A percentile compares a stretch with the other conserved stretches of the same genome.
phyloP scores from a whole-genome alignment of 2,329 filamentous ascomycete species.

The Westerdykella aurantiaca region DNA sequence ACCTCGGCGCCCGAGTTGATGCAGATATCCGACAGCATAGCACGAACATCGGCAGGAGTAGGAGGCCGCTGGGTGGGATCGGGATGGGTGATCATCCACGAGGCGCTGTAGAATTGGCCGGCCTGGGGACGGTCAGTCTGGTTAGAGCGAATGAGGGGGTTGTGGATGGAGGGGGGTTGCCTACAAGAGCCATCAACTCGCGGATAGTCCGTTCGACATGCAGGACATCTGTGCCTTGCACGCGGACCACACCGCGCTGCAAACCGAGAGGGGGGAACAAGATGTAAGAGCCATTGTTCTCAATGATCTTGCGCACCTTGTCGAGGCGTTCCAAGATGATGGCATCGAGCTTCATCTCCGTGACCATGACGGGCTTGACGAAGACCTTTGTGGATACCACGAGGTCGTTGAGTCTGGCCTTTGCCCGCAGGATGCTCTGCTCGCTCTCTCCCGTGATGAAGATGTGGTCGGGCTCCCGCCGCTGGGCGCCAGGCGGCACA shows the following conservation, averaged over 20 bases:
- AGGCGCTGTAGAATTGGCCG: constrained; percentile 94
- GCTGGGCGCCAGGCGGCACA: constrained; percentile 71
- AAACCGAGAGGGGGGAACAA: constrained; percentile 84
- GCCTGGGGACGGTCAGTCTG: constrained; percentile 51
- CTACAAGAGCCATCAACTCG: constrained; percentile 89
- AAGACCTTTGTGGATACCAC: constrained; percentile 67
- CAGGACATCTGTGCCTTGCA: constrained; percentile 88
- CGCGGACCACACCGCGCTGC: constrained; percentile 75
- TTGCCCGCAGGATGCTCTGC: constrained; percentile 80
- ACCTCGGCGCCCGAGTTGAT: constrained; percentile 94
- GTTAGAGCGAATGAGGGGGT: constrained; percentile 1
- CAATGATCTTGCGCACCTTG: constrained; percentile 96
- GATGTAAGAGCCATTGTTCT: constrained; percentile 92
- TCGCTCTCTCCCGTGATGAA: constrained; percentile 89
- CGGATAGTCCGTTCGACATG: constrained; percentile 92
- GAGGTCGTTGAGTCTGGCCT: constrained; percentile 84
- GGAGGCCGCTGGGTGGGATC: constrained; percentile 60
- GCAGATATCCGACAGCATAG: constrained; percentile 93
- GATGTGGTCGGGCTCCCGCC: constrained; percentile 81
- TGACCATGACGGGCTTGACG: constrained; percentile 87
- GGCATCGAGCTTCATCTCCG: constrained; percentile 88
- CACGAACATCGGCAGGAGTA: constrained; percentile 64
- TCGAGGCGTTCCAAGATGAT: constrained; percentile 86
- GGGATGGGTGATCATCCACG: constrained; percentile 85
- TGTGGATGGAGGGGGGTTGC: constrained; percentile 26